phyloP scores from a whole-genome alignment of 2,329 filamentous ascomycete genomes.

The Xylariaceae sp. region DNA sequence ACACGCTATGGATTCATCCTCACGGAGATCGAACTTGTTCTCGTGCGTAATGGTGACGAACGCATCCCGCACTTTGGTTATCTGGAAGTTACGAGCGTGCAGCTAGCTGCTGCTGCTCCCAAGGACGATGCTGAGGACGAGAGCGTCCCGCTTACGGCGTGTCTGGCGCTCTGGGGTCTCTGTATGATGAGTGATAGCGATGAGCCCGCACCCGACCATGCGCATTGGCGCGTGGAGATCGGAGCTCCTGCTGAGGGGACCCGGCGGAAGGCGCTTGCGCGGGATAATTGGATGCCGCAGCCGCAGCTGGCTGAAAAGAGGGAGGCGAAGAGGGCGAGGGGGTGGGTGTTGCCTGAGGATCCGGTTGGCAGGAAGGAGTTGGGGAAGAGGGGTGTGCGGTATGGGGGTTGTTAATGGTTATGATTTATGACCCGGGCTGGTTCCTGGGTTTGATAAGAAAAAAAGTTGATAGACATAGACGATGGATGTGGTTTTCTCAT shows the following conservation, averaged over 20 bases:
- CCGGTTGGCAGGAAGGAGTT: constrained; percentile 66
- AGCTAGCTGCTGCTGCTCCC: constrained; percentile 42
- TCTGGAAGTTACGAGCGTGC: constrained; percentile 65
- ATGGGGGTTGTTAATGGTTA: constrained; percentile 38
- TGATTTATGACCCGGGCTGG: constrained; percentile 8
- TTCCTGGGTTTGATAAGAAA: constrained; percentile 1
- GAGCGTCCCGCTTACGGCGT: constrained; percentile 56
- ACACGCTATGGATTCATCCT: constrained; percentile 95
- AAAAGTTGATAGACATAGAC: constrained; percentile 6
- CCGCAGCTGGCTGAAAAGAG: constrained; percentile 69
- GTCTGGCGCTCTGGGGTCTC: constrained; percentile 71
- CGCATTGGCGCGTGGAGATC: constrained; percentile 64
- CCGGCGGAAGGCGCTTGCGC: constrained; percentile 61
- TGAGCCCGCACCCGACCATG: constrained; percentile 53
- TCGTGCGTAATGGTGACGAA: constrained; percentile 73
- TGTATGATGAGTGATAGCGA: constrained; percentile 62
- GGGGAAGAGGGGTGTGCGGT: constrained; percentile 59
- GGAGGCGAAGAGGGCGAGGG: constrained; percentile 65
- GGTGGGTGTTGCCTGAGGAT: constrained; percentile 74
- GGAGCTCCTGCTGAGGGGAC: constrained; percentile 70
- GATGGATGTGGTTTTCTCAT: background rate
- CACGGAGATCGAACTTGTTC: constrained; percentile 89
- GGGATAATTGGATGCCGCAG: constrained; percentile 71
- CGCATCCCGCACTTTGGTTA: constrained; percentile 79
- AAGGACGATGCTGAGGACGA: constrained; percentile 32